A percentile compares a stretch with the other conserved stretches of the same genome.
phyloP scores from a whole-genome alignment of 176 grass and related monocot genomes.

The Zoysia pacifica region DNA sequence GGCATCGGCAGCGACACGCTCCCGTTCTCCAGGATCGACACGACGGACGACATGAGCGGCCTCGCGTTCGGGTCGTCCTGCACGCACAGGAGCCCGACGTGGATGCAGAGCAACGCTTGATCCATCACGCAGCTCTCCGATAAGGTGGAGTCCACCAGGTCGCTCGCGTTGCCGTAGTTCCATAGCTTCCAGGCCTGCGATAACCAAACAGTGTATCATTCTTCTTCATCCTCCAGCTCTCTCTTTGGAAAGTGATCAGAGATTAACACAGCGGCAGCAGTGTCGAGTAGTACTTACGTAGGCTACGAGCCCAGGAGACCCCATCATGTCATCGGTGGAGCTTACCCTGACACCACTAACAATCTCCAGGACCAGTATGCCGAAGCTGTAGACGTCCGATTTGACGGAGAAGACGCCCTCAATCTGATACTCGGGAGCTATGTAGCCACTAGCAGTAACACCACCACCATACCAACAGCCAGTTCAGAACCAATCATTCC shows the following conservation, averaged over 20 bases:
- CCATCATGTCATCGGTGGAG: slow-evolving; percentile 34
- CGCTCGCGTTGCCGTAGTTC: slow-evolving; percentile 41
- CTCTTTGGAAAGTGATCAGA: background rate
- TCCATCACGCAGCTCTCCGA: slow-evolving; percentile 28
- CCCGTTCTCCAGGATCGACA: slow-evolving; percentile 56
- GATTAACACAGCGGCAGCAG: too few species aligned
- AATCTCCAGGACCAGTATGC: slow-evolving; percentile 59
- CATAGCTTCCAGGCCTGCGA: slow-evolving; percentile 61
- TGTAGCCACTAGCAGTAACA: slow-evolving; percentile 61
- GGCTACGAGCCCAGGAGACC: slow-evolving; percentile 56
- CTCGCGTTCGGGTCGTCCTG: slow-evolving; percentile 53
- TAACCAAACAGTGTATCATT: background rate
- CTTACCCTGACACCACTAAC: slow-evolving; percentile 57
- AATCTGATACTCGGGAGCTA: slow-evolving; percentile 60
- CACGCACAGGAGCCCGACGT: slow-evolving; percentile 65
- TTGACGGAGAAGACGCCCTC: slow-evolving; percentile 65
- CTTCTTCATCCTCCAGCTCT: background rate
- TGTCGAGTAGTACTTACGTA: slow-evolving; percentile 40
- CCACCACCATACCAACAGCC: background rate
- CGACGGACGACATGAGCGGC: slow-evolving; percentile 55
- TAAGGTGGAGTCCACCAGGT: slow-evolving; percentile 54
- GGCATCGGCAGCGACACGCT: slow-evolving; percentile 43
- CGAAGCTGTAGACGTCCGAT: slow-evolving; percentile 74
- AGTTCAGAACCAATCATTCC: too few species aligned
- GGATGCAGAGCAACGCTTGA: slow-evolving; percentile 53